Conservation (phyloP, 2,329 filamentous ascomycete genomes). For the Hypoxylon sp. region DNA sequence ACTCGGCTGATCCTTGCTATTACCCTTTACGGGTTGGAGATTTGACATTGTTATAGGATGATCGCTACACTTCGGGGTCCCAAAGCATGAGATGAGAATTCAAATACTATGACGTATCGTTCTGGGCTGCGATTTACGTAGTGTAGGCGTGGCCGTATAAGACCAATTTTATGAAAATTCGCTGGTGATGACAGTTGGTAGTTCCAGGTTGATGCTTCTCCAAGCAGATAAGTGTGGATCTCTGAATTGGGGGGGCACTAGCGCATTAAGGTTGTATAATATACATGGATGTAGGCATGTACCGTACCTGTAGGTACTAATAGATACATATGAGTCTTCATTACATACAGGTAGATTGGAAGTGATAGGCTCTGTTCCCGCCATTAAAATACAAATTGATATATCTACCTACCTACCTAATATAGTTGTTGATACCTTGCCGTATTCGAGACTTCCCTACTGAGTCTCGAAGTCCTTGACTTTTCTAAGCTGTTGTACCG, state of each 20-base stretch:
- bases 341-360: too few relatives aligned
- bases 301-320: too few relatives aligned
- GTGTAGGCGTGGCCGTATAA: neutral
- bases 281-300: too few relatives aligned
- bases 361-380: too few relatives aligned
- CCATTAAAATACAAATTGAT: neutral
- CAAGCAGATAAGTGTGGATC: conserved; percentile 4
- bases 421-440: neutral
- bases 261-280: neutral
- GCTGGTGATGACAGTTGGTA: conserved; percentile 12
- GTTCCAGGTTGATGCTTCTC: conserved; percentile 6
- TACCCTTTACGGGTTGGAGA: conserved; percentile 63
- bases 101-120: neutral
- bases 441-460: neutral
- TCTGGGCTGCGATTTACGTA: neutral
- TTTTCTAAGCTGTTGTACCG: conserved; percentile 13
- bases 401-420: neutral
- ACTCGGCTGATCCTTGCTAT: conserved; percentile 68
- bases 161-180: neutral
- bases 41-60: conserved; percentile 62
- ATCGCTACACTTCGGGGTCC: conserved; percentile 1
- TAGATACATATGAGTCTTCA: neutral
- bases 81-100: conserved; percentile 4
- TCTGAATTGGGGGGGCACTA: neutral
- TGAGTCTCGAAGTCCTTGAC: neutral